Conservation (phyloP, 768 basidiomycete species). For the Lentinus brumalis region DNA sequence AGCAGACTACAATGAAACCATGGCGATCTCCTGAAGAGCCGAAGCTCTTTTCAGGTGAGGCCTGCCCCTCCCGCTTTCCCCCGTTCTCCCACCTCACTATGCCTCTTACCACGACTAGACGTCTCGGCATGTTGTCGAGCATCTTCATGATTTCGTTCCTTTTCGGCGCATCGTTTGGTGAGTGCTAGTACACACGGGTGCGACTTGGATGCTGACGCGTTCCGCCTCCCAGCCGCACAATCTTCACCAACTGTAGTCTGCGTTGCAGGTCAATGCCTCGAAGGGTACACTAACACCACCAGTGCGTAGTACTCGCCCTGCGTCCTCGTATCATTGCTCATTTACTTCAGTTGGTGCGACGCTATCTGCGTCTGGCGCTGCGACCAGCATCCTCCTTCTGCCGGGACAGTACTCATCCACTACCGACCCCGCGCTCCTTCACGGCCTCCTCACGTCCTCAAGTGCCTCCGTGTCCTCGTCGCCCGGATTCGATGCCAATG, state of each 20-base stretch:
- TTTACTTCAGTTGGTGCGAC: constrained; percentile 64
- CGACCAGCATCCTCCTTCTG: constrained; percentile 61
- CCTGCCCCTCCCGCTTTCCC: not conserved
- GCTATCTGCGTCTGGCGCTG: constrained; percentile 54
- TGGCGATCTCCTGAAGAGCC: constrained; percentile 24
- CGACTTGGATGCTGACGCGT: not conserved
- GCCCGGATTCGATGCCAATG: constrained; percentile 65
- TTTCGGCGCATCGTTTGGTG: constrained; percentile 43
- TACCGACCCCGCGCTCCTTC: constrained; percentile 73
- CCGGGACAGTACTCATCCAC: constrained; percentile 76
- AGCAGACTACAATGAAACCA: constrained; percentile 27
- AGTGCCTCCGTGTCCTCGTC: constrained; percentile 60
- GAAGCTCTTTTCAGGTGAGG: constrained; percentile 20
- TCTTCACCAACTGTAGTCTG: constrained; percentile 66
- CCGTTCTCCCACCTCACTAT: constrained; percentile 11
- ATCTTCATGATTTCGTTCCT: constrained; percentile 38
- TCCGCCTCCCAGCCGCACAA: constrained; percentile 43
- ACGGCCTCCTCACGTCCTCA: constrained; percentile 64
- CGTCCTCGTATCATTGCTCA: constrained; percentile 9
- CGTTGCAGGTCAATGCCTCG: constrained; percentile 87
- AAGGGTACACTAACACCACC: constrained; percentile 75
- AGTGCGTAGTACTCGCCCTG: constrained; percentile 45
- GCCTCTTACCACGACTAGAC: constrained; percentile 20
- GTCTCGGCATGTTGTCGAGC: constrained; percentile 43
- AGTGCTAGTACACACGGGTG: constrained; percentile 12